phyloP scores from a whole-genome alignment of 371 early-diverging fungal genomes.

The Lichtheimia ramosa region DNA sequence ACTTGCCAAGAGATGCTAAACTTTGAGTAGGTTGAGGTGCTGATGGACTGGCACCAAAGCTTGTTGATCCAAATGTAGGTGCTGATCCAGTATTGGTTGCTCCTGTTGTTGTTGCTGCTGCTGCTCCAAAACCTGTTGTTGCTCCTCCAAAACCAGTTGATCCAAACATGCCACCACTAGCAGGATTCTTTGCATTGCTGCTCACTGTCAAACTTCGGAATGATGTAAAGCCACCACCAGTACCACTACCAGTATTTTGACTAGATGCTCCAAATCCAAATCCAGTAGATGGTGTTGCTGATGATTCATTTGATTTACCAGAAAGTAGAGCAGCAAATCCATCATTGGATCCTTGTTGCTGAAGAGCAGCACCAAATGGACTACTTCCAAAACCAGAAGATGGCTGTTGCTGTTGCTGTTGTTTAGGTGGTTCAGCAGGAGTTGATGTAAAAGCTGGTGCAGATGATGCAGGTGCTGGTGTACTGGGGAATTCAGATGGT shows the following conservation, averaged over 20 bases:
- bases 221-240: slow-evolving; percentile 1
- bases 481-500: background rate
- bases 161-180: slow-evolving; percentile 10
- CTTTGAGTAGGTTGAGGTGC: slow-evolving; percentile 16
- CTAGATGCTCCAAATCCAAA: background rate
- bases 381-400: slow-evolving; percentile 9
- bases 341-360: slow-evolving; percentile 4
- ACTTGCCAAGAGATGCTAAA: slow-evolving; percentile 2
- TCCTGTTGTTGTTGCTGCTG: background rate
- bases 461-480: slow-evolving; percentile 5
- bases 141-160: slow-evolving; percentile 11
- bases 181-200: background rate
- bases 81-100: background rate
- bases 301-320: background rate
- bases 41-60: slow-evolving; percentile 11
- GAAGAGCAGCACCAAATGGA: slow-evolving; percentile 25
- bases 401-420: background rate
- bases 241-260: background rate
- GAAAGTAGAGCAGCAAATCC: slow-evolving; percentile 2
- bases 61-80: slow-evolving; percentile 4
- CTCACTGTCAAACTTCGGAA: slow-evolving; percentile 4
- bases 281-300: background rate
- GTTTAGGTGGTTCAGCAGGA: background rate
- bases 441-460: slow-evolving; percentile 2
- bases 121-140: slow-evolving; percentile 4